Evolutionary conservation across 768 basidiomycete genomes (phyloP), one percentile per base, ranked within the genome.

Genomic region (Trametes maxima): DNA sequence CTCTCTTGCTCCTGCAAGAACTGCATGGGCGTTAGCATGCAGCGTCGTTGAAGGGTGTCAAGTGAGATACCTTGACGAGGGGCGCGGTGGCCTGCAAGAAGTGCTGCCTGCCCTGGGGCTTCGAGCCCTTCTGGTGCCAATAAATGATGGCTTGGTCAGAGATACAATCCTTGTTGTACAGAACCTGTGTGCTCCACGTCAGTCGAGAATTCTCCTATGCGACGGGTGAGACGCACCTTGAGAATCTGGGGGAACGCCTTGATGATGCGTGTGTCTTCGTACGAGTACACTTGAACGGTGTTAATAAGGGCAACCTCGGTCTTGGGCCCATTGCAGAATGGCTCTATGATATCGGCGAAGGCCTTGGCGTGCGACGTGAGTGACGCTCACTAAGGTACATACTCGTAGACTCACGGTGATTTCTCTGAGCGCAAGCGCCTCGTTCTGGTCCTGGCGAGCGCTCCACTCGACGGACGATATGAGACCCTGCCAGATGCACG

Each of bases 81-180:
- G 91, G 72, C 71, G 92, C 91, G 0, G 93, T 89, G 59, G 81
- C 85, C 78, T 93, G 95, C 67, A 98, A 78, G 82, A 99, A 98
- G 74, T 95, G 91, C 74, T 97, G 94, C 71, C 90, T 88, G 50
- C 95, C 96, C 75, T 98, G 93, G 0, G 94, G 85, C 77, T 94
- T 97, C 49, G 95, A 90, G 53, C 97, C 96, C 77, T 99, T 99
- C 78, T 92, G 89, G 76, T 94, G 81, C 96, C 96, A 99, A 75
- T 97, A 98, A 61, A 98, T 90, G 70, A 99, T 95, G 62, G 95
- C 95, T 72, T 95, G 90, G 71, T 95, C 94, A 57, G 94, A 92
- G 68, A 98, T 83, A 76, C 94, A 94, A 69, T 99, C 96, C 69
- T 91, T 88, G 78, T 95, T 95, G 79, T 97, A 98, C 74, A 98